Evolutionary conservation across 2,329 filamentous ascomycete genomes (phyloP).

Genomic region (Teratosphaeria epicoccoides): DNA sequence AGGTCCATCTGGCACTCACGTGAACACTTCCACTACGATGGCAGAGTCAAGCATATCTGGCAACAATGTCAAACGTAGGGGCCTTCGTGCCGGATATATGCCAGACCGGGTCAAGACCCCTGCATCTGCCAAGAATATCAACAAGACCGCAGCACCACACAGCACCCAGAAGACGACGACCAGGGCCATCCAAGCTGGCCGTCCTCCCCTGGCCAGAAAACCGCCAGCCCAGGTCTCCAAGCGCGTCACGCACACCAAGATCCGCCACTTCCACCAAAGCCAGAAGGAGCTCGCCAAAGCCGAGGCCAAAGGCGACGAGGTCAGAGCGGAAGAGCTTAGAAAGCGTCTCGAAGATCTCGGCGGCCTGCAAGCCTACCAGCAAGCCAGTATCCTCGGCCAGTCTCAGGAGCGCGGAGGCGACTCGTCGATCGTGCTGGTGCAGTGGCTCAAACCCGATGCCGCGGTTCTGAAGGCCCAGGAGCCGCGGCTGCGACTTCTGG

Average conservation of each 20-base stretch:
- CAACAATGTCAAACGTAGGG: not conserved
- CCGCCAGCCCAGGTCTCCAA: not conserved
- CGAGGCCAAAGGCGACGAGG: constrained; percentile 31
- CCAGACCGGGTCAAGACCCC: not conserved
- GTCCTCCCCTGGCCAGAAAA: constrained; percentile 1
- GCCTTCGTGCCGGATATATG: not conserved
- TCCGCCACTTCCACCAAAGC: constrained; percentile 40
- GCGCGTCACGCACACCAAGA: constrained; percentile 1
- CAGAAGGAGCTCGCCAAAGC: constrained; percentile 47
- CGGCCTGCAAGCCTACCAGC: constrained; percentile 50
- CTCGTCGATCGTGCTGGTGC: constrained; percentile 47
- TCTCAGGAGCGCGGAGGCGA: constrained; percentile 52
- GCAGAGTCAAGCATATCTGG: not conserved
- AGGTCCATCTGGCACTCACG: too few species aligned
- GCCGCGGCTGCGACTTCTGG: constrained; percentile 55
- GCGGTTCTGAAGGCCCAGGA: constrained; percentile 4
- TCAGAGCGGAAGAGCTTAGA: constrained; percentile 33
- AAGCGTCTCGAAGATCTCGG: constrained; percentile 45
- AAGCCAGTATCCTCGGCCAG: constrained; percentile 53
- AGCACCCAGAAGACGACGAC: not conserved
- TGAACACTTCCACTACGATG: not conserved
- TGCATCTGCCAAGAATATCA: not conserved
- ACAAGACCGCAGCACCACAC: not conserved
- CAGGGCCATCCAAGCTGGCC: constrained; percentile 1
- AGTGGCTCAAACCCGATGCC: constrained; percentile 40